Percentiles rank a stretch among this genome's conserved stretches.
These are phyloP conservation scores for Debaryomycetaceae sp. DNA, from an alignment of 1,139 yeast genomes.

Conservation along the genomic window DNA sequence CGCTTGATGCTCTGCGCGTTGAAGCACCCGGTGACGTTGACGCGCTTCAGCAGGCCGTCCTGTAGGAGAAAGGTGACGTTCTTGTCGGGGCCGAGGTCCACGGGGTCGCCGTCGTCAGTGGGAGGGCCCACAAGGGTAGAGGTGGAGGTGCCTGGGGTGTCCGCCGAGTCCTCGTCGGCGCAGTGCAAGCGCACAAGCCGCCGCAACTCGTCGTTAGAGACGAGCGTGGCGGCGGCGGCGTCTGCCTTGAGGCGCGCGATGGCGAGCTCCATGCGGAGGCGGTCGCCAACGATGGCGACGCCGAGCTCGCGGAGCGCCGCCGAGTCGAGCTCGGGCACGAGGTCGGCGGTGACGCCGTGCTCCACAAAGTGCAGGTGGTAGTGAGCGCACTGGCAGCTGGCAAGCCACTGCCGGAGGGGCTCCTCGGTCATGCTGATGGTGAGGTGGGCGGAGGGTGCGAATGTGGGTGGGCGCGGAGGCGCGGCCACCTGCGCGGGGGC, in stretches of 20 bases:
- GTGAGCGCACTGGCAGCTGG: conserved; percentile 33
- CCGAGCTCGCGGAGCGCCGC: conserved; percentile 74
- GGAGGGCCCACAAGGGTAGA: neutral
- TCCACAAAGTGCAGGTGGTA: conserved; percentile 32
- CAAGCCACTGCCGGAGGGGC: conserved; percentile 36
- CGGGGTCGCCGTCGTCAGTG: neutral
- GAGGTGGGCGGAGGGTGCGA: too few species aligned
- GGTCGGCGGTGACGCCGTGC: conserved; percentile 55
- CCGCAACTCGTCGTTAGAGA: conserved; percentile 8
- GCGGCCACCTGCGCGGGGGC: too few species aligned
- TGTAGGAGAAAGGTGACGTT: conserved; percentile 64
- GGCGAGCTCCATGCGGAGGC: conserved; percentile 61
- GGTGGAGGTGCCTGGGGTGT: conserved; percentile 1
- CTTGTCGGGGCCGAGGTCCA: conserved; percentile 34
- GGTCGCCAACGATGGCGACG: conserved; percentile 73
- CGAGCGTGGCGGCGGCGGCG: conserved; percentile 7
- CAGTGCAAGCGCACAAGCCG: conserved; percentile 5
- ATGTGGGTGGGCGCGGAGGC: too few species aligned
- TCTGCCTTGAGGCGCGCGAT: conserved; percentile 39
- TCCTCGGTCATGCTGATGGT: too few species aligned
- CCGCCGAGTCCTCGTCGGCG: conserved; percentile 4
- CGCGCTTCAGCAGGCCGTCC: conserved; percentile 70
- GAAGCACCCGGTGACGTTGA: conserved; percentile 75
- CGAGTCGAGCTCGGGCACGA: conserved; percentile 62
- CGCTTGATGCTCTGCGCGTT: conserved; percentile 77